Evolutionary conservation across 169 alveolate genomes (phyloP).

Genomic region (Babesia gibsoni): DNA sequence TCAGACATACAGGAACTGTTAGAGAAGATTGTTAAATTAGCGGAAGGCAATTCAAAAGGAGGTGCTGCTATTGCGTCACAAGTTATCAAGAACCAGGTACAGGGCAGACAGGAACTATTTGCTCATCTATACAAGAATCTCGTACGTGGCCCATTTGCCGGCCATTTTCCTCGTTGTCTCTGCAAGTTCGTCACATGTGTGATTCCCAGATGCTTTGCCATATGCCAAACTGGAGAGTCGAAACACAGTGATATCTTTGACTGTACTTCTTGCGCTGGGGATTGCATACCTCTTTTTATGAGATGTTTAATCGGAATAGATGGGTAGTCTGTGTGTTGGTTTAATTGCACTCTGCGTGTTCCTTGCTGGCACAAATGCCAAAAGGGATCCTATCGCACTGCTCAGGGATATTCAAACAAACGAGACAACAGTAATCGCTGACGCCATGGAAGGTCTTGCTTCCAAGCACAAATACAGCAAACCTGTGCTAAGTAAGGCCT

Average conservation of each 20-base stretch:
- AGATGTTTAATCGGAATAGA: slow-evolving; percentile 50
- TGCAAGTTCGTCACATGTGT: slow-evolving; percentile 34
- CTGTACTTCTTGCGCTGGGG: slow-evolving; percentile 49
- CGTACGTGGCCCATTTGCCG: slow-evolving; percentile 32
- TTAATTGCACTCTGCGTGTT: slow-evolving; percentile 5
- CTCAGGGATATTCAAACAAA: background rate
- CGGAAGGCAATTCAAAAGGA: slow-evolving; percentile 9
- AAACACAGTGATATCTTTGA: slow-evolving; percentile 8
- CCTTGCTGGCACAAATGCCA: background rate
- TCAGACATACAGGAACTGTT: background rate
- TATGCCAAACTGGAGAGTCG: slow-evolving; percentile 3
- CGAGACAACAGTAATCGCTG: slow-evolving; percentile 2
- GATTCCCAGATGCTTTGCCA: slow-evolving; percentile 29
- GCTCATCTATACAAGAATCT: slow-evolving; percentile 9
- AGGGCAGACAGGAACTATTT: slow-evolving; percentile 16
- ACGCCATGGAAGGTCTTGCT: slow-evolving; percentile 11
- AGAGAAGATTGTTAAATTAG: background rate
- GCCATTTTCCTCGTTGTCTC: slow-evolving; percentile 45
- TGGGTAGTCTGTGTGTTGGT: slow-evolving; percentile 6
- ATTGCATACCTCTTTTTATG: slow-evolving; percentile 56
- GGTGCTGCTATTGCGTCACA: slow-evolving; percentile 35
- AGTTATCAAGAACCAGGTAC: background rate
- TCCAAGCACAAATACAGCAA: slow-evolving; percentile 1
- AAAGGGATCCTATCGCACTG: background rate
- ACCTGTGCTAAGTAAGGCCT: slow-evolving; percentile 6